Evolutionary conservation across 2,329 filamentous ascomycete species (phyloP).

Genomic region (Hymenoscyphus fraxineus): DNA sequence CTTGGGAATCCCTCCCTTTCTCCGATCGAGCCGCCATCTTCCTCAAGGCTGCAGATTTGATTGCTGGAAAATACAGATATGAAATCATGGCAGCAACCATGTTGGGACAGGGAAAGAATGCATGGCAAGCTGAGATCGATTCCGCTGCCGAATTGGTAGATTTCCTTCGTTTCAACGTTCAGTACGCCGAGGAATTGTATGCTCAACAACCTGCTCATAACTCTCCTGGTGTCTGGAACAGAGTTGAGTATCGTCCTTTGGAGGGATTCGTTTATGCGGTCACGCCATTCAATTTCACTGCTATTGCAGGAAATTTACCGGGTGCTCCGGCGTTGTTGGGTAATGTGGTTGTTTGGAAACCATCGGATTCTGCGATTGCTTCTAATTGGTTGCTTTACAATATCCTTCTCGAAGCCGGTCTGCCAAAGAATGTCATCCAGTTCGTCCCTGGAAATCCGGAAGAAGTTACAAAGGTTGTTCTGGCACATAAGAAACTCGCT

Average conservation of each 20-base stretch:
- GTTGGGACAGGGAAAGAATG: conserved; percentile 96
- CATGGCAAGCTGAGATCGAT: conserved; percentile 99
- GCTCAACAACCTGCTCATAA: conserved; percentile 82
- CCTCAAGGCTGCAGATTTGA: conserved; percentile 89
- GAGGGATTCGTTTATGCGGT: conserved; percentile 96
- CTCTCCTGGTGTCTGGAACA: conserved; percentile 82
- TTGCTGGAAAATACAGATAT: conserved; percentile 90
- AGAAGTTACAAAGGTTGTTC: conserved; percentile 72
- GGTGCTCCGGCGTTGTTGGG: conserved; percentile 82
- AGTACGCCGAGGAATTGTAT: conserved; percentile 90
- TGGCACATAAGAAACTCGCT: conserved; percentile 76
- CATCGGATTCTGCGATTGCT: conserved; percentile 83
- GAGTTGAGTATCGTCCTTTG: conserved; percentile 81
- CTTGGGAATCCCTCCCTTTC: conserved; percentile 85
- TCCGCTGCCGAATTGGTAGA: conserved; percentile 88
- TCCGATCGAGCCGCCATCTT: conserved; percentile 89
- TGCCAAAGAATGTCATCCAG: conserved; percentile 86
- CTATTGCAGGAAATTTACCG: conserved; percentile 83
- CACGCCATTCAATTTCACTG: conserved; percentile 95
- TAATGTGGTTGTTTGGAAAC: conserved; percentile 96
- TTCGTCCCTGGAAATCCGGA: conserved; percentile 87
- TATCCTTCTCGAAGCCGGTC: conserved; percentile 85
- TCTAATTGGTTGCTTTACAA: conserved; percentile 88
- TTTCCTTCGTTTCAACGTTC: conserved; percentile 91
- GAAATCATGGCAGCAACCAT: conserved; percentile 96